Evolutionary conservation across 805 yeast species (phyloP).

Genomic region (Lipomyces yamadae): DNA sequence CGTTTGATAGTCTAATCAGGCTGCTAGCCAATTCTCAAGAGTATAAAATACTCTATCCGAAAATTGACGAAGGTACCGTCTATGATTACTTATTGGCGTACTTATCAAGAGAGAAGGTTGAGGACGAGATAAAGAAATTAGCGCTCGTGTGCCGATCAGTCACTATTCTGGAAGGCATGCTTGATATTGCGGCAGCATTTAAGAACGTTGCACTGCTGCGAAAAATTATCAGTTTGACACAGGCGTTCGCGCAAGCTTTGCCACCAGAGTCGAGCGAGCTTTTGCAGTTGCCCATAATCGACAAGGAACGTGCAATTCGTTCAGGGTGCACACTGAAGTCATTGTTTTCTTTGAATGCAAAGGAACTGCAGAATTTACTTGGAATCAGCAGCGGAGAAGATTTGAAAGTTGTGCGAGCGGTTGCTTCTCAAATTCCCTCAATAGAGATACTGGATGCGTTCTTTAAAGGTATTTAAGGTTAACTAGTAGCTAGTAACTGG

Average conservation of each 20-base stretch:
- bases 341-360: conserved; percentile 11
- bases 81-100: conserved; percentile 60
- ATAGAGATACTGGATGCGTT: conserved; percentile 30
- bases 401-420: conserved; percentile 23
- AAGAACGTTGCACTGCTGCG: conserved; percentile 61
- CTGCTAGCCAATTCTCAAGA: conserved; percentile 73
- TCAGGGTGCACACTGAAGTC: conserved; percentile 14
- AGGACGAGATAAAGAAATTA: conserved; percentile 53
- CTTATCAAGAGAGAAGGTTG: conserved; percentile 56
- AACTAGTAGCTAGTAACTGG: neutral
- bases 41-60: conserved; percentile 52
- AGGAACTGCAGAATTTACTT: conserved; percentile 44
- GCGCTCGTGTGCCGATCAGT: conserved; percentile 66
- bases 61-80: conserved; percentile 55
- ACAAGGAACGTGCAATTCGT: conserved; percentile 43
- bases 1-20: conserved; percentile 60
- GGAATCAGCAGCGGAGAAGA: conserved; percentile 31
- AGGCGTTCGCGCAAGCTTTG: conserved; percentile 35
- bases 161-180: conserved; percentile 66
- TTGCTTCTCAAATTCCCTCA: conserved; percentile 35
- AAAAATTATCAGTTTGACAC: conserved; percentile 24
- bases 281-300: conserved; percentile 80
- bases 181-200: conserved; percentile 82
- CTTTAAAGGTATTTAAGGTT: conserved; percentile 30
- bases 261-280: conserved; percentile 44